Percentiles rank a stretch among this genome's conserved stretches.
These are phyloP conservation scores for Coemansia sp. DNA, from an alignment of 192 early-diverging fungal genomes.

Conservation along the genomic window DNA sequence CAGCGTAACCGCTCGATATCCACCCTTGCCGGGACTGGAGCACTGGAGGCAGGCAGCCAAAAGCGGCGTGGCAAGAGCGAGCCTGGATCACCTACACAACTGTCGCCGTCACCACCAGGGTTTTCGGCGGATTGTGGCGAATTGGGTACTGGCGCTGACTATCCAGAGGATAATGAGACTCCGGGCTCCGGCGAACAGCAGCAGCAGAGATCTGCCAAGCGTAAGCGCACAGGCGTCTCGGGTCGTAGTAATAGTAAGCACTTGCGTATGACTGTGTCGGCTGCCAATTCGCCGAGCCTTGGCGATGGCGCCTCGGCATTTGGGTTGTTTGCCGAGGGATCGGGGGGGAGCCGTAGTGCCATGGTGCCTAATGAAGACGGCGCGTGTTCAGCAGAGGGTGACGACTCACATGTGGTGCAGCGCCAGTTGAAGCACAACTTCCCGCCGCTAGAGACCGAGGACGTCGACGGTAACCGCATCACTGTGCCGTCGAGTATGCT, in stretches of 20 bases:
- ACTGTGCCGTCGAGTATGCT: constrained; percentile 44
- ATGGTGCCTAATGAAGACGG: neutral
- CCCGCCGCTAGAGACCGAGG: constrained; percentile 36
- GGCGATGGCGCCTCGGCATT: constrained; percentile 16
- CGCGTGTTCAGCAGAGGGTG: neutral
- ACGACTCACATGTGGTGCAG: constrained; percentile 6
- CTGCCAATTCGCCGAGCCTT: constrained; percentile 44
- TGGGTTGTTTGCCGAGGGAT: constrained; percentile 8
- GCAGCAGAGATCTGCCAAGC: constrained; percentile 11
- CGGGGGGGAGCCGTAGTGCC: constrained; percentile 1
- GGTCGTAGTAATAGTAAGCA: constrained; percentile 20
- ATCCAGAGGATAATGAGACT: neutral
- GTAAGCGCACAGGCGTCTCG: constrained; percentile 16
- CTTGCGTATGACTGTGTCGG: constrained; percentile 41
- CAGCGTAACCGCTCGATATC: constrained; percentile 40
- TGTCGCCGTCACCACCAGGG: constrained; percentile 14
- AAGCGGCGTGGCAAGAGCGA: constrained; percentile 37
- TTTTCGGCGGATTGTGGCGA: constrained; percentile 16
- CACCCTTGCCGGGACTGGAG: neutral
- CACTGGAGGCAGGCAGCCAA: neutral
- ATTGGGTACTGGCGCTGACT: neutral
- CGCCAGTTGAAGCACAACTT: constrained; percentile 38
- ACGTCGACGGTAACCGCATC: constrained; percentile 43
- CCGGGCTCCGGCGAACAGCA: neutral
- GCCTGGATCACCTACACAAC: constrained; percentile 44